These are phyloP conservation scores for Phytophthora hibernalis DNA, from an alignment of 352 stramenopile species.

Conservation along the genomic window DNA sequence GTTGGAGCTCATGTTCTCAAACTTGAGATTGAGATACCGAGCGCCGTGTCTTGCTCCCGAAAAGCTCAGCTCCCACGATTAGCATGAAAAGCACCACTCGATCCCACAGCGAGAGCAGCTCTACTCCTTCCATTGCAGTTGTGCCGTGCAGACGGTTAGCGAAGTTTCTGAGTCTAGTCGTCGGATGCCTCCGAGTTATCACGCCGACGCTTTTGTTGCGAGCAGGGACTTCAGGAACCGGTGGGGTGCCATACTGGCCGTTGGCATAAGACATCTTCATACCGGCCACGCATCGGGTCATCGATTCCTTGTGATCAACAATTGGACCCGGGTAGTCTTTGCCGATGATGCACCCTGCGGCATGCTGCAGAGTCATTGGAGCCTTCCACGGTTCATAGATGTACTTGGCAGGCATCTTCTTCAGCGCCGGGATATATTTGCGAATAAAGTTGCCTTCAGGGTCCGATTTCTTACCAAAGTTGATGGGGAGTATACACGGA, in stretches of 20 bases:
- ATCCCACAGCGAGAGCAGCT: no score
- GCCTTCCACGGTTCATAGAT: conserved; percentile 98
- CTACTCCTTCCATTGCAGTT: no score
- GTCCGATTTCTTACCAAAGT: conserved; percentile 97
- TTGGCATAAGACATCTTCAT: conserved; percentile 91
- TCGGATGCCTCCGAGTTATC: conserved; percentile 10
- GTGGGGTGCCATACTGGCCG: conserved; percentile 35
- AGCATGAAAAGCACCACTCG: no score
- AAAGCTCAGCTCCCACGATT: no score
- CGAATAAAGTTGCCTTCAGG: conserved; percentile 90
- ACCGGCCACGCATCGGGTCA: conserved; percentile 89
- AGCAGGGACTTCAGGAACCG: conserved; percentile 4
- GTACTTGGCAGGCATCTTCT: conserved; percentile 94
- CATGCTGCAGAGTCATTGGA: conserved; percentile 84
- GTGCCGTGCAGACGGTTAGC: background rate
- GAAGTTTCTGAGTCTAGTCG: no score
- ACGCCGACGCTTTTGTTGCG: conserved; percentile 29
- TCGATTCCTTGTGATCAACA: conserved; percentile 92
- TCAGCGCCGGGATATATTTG: conserved; percentile 93
- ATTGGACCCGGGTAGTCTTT: conserved; percentile 95
- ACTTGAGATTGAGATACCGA: no score
- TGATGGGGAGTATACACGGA: conserved; percentile 95
- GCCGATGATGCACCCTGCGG: conserved; percentile 86
- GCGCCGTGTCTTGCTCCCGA: no score
- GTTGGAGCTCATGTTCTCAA: no score